Evolutionary conservation across 768 basidiomycete species (phyloP).

Genomic region (Suillus americanus): DNA sequence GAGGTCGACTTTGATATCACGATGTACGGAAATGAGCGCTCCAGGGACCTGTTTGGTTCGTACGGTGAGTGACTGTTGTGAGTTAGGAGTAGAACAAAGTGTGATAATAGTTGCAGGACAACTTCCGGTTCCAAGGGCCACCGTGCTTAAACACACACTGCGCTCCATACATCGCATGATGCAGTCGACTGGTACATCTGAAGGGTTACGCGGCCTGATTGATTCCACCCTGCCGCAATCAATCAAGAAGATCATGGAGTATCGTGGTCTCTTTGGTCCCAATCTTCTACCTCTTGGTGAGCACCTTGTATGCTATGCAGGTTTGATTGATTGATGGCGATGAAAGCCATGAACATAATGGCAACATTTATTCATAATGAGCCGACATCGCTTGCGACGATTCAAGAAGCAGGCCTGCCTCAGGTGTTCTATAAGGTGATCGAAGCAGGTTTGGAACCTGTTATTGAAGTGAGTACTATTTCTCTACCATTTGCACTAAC

Average conservation of each 20-base stretch:
- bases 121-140: constrained; percentile 70
- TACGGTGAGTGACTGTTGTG: constrained; percentile 42
- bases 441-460: constrained; percentile 80
- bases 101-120: constrained; percentile 45
- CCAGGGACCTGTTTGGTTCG: constrained; percentile 47
- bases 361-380: constrained; percentile 98
- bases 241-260: constrained; percentile 84
- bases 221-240: constrained; percentile 85
- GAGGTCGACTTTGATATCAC: constrained; percentile 68
- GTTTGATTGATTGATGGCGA: constrained; percentile 5
- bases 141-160: constrained; percentile 86
- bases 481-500: not conserved
- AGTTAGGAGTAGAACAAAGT: not conserved
- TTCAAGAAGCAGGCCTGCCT: constrained; percentile 91
- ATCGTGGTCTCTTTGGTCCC: constrained; percentile 82
- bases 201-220: constrained; percentile 91
- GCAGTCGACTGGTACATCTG: constrained; percentile 91
- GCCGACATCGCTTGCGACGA: constrained; percentile 87
- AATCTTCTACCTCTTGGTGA: constrained; percentile 82
- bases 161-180: constrained; percentile 97
- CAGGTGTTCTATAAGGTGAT: constrained; percentile 86
- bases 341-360: constrained; percentile 84
- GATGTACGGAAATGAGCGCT: constrained; percentile 47
- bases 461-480: constrained; percentile 67
- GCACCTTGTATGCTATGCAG: constrained; percentile 22